Evolutionary conservation across 768 basidiomycete species (phyloP).

Genomic region (Boletus rubroflammeus): DNA sequence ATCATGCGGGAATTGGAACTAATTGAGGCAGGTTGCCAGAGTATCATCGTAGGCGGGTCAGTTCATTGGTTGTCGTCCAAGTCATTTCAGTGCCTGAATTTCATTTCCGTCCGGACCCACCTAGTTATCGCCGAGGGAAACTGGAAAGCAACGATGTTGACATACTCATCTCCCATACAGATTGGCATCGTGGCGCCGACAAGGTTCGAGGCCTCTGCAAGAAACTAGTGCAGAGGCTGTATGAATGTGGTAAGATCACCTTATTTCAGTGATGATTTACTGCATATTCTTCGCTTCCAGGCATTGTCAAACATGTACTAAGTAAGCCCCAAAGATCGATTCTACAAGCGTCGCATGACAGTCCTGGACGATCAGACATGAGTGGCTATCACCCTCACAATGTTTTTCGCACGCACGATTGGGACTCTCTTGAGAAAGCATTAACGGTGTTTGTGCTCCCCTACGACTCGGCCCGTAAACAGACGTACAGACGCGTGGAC

Average conservation of each 20-base stretch:
- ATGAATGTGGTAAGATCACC: constrained; percentile 48
- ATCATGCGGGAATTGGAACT: constrained; percentile 64
- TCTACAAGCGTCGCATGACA: constrained; percentile 10
- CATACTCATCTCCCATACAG: constrained; percentile 78
- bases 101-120: background rate
- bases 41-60: constrained; percentile 81
- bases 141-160: constrained; percentile 80
- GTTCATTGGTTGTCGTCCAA: constrained; percentile 19
- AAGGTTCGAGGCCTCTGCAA: constrained; percentile 62
- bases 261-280: background rate
- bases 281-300: constrained; percentile 31
- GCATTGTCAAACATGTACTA: constrained; percentile 79
- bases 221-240: constrained; percentile 53
- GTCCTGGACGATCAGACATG: constrained; percentile 40
- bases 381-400: constrained; percentile 58
- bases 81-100: background rate
- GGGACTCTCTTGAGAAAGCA: constrained; percentile 82
- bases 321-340: constrained; percentile 44
- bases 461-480: constrained; percentile 29
- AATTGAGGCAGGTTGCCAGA: constrained; percentile 63
- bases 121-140: constrained; percentile 84
- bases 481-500: constrained; percentile 69
- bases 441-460: constrained; percentile 77
- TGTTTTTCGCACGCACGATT: constrained; percentile 53
- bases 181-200: constrained; percentile 38